phyloP scores from a whole-genome alignment of 352 stramenopile genomes.

The Phytophthora colocasiae region DNA sequence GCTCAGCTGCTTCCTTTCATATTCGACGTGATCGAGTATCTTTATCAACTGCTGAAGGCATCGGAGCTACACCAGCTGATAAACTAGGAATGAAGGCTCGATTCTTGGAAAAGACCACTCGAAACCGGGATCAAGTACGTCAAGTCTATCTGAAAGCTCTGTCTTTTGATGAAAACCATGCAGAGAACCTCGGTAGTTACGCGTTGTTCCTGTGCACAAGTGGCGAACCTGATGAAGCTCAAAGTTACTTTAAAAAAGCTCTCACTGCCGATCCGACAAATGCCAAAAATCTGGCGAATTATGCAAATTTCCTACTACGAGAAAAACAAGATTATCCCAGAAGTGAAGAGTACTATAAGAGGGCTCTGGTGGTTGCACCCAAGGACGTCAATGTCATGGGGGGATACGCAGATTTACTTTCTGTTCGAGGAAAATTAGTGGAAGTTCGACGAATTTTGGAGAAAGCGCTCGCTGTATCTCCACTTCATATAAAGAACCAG shows the following conservation, averaged over 20 bases:
- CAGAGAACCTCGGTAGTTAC: slow-evolving; percentile 49
- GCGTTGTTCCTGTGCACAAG: slow-evolving; percentile 43
- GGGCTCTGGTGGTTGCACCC: slow-evolving; percentile 28
- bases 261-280: slow-evolving; percentile 24
- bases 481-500: slow-evolving; percentile 24
- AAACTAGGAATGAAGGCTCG: slow-evolving; percentile 52
- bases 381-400: slow-evolving; percentile 35
- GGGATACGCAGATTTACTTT: slow-evolving; percentile 44
- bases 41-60: neutral
- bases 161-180: slow-evolving; percentile 33
- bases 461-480: slow-evolving; percentile 28
- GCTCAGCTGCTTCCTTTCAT: slow-evolving; percentile 34
- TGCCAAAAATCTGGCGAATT: slow-evolving; percentile 35
- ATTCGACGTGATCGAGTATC: slow-evolving; percentile 44
- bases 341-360: slow-evolving; percentile 42
- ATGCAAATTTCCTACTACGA: slow-evolving; percentile 46
- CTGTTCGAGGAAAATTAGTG: neutral
- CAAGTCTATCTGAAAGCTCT: slow-evolving; percentile 46
- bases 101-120: slow-evolving; percentile 47
- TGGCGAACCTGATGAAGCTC: slow-evolving; percentile 25
- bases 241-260: slow-evolving; percentile 35
- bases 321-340: slow-evolving; percentile 23
- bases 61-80: slow-evolving; percentile 34
- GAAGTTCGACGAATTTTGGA: slow-evolving; percentile 31
- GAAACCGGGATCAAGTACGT: slow-evolving; percentile 30